phyloP scores from a whole-genome alignment of 164 flowering plant genomes.

The Pachysandra terminalis region DNA sequence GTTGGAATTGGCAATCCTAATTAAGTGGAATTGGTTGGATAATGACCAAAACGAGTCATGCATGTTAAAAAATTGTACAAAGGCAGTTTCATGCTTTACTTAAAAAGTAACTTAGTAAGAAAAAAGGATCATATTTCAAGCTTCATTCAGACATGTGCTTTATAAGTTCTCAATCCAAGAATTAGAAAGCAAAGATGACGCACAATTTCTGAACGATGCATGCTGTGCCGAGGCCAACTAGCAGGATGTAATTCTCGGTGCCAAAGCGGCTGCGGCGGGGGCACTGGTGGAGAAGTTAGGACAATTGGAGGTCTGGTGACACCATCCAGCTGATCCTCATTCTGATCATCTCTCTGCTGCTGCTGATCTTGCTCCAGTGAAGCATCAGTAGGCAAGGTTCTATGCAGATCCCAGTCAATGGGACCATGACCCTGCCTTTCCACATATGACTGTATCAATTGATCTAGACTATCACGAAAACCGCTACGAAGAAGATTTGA shows the following conservation, averaged over 20 bases:
- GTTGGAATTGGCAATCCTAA: too few relatives aligned
- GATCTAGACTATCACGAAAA: constrained; percentile 83
- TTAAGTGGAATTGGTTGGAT: too few relatives aligned
- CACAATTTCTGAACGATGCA: constrained; percentile 66
- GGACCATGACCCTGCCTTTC: constrained; percentile 72
- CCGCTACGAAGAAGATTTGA: constrained; percentile 89
- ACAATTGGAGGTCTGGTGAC: constrained; percentile 31
- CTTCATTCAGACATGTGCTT: too few relatives aligned
- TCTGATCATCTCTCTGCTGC: constrained; percentile 41
- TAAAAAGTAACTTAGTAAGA: neutral
- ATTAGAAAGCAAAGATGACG: constrained; percentile 12
- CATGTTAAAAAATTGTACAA: neutral
- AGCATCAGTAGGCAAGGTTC: constrained; percentile 28
- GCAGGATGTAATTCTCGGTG: constrained; percentile 45
- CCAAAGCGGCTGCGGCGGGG: constrained; percentile 58
- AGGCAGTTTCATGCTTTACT: neutral
- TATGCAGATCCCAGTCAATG: constrained; percentile 62
- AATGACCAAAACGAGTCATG: neutral
- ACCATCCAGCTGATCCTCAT: constrained; percentile 30
- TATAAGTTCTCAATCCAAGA: neutral
- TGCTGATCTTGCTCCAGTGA: constrained; percentile 45
- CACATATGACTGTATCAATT: constrained; percentile 76
- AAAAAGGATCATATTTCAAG: too few relatives aligned
- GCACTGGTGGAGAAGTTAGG: constrained; percentile 39
- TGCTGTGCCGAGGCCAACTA: constrained; percentile 48